Base-by-base conservation (phyloP, 2,329 filamentous ascomycete genomes). In the Paradendryphiella salina region DNA sequence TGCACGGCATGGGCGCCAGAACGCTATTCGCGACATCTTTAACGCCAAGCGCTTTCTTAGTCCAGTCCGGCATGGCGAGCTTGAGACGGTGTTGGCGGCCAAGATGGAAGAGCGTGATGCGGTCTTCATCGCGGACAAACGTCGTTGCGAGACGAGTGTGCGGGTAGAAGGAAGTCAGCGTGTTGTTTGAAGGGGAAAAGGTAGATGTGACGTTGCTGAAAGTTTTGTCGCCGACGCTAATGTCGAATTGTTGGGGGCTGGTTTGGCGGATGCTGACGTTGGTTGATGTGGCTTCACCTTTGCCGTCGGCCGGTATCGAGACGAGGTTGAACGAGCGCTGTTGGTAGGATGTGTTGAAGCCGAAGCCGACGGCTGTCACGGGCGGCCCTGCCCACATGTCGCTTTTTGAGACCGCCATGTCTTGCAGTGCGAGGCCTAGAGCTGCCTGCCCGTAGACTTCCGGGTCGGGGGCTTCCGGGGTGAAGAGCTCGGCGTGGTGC, bases 1-100 rank as follows among this genome's bases (percentile, higher is more conserved):
- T 97, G 76, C 94, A 97, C 1, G 94, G 94, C 94, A 99, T 99
- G 0, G 94, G 94, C 17, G 94, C 90, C 18, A 89, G 80, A 1
- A 97, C 90, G 45, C 88, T 94, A 52, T 93, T 92, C 5, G 85
- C 80, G 0, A 82, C 82, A 66, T 96, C 90, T 71, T 90, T 92
- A 56, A 89, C 77, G 0, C 93, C 92, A 6, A 96, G 79, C 0
- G 90, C 91, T 74, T 95, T 93, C 63, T 91, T 89, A 50, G 88
- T 87, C 91, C 92, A 99, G 36, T 79, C 79, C 0, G 93, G 91
- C 36, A 77, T 73, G 0, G 79, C 77, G 17, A 84, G 73, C 8
- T 76, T 73, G 4, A 88, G 72, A 1, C 80, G 77, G 63, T 84
- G 82, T 56, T 85, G 82, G 15, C 73, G 75, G 3, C 84, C 84